A percentile compares a stretch with the other conserved stretches of the same genome.
Evolutionary conservation across 2,329 filamentous ascomycete genomes (phyloP).

Genomic region (Aspergillus uvarum): DNA sequence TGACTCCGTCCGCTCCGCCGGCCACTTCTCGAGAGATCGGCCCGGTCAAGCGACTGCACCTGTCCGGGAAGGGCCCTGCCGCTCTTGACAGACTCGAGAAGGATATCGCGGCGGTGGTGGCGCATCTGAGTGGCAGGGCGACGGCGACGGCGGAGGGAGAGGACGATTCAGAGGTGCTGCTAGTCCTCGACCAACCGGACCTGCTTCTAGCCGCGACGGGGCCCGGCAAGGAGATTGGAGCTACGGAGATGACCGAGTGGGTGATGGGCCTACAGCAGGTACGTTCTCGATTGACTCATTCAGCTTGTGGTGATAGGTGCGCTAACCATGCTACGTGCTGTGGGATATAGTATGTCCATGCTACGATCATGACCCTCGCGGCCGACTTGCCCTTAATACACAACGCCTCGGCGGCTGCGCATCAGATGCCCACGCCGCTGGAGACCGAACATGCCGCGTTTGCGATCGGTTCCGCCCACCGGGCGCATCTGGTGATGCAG

Average conservation of each 20-base stretch:
- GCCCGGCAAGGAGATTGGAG: conserved; percentile 44
- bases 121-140: conserved; percentile 26
- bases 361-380: conserved; percentile 66
- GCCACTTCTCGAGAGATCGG: conserved; percentile 19
- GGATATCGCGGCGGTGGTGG: conserved; percentile 34
- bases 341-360: conserved; percentile 56
- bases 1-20: conserved; percentile 18
- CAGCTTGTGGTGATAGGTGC: not conserved
- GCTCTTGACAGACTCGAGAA: conserved; percentile 37
- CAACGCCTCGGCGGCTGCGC: conserved; percentile 35
- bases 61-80: conserved; percentile 29
- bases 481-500: conserved; percentile 69
- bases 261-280: conserved; percentile 65
- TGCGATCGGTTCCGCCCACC: conserved; percentile 69
- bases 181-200: conserved; percentile 68
- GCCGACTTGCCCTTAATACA: conserved; percentile 72
- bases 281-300: conserved; percentile 29
- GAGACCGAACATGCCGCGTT: conserved; percentile 73
- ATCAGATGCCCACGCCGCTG: conserved; percentile 59
- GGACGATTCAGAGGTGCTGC: conserved; percentile 45
- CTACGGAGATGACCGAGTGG: conserved; percentile 53
- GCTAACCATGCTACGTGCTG: conserved; percentile 2
- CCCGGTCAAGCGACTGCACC: conserved; percentile 29
- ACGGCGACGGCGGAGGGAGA: conserved; percentile 20
- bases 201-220: conserved; percentile 61